Evolutionary conservation across 345 rosid genomes (phyloP).

Genomic region (Arabis alpina): DNA sequence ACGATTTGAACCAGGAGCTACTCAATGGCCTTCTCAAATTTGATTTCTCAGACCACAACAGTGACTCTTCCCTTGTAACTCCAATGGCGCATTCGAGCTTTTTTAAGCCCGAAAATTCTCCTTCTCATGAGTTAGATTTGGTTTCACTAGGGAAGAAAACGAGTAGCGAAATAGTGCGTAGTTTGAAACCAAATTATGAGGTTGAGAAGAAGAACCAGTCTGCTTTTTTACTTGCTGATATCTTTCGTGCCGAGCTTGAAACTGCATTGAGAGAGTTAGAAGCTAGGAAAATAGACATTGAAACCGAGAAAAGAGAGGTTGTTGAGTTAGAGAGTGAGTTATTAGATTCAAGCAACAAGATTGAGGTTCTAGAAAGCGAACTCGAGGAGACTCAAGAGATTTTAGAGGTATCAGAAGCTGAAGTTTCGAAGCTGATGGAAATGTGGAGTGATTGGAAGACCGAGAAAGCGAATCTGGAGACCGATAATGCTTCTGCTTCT

Average conservation of each 20-base stretch:
- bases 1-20: conserved; percentile 36
- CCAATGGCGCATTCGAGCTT: conserved; percentile 39
- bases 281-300: conserved; percentile 43
- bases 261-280: conserved; percentile 37
- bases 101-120: conserved; percentile 44
- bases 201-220: conserved; percentile 50
- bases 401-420: conserved; percentile 46
- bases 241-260: conserved; percentile 47
- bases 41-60: conserved; percentile 36
- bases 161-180: conserved; percentile 44
- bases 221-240: conserved; percentile 33
- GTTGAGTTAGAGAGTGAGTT: conserved; percentile 45
- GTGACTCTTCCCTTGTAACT: conserved; percentile 41
- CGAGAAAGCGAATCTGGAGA: conserved; percentile 59
- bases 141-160: conserved; percentile 36
- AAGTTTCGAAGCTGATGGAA: conserved; percentile 42
- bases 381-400: conserved; percentile 42
- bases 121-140: conserved; percentile 61
- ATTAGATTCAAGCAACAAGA: conserved; percentile 40
- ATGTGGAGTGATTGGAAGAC: conserved; percentile 53
- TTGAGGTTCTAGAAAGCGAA: conserved; percentile 44
- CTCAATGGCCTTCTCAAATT: conserved; percentile 27
- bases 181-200: conserved; percentile 50
- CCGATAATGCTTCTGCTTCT: conserved; percentile 38
- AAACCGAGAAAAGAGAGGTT: conserved; percentile 43